Evolutionary conservation across 164 flowering plant genomes (phyloP), one percentile per base, ranked within the genome.

Genomic region (Vitis riparia): DNA sequence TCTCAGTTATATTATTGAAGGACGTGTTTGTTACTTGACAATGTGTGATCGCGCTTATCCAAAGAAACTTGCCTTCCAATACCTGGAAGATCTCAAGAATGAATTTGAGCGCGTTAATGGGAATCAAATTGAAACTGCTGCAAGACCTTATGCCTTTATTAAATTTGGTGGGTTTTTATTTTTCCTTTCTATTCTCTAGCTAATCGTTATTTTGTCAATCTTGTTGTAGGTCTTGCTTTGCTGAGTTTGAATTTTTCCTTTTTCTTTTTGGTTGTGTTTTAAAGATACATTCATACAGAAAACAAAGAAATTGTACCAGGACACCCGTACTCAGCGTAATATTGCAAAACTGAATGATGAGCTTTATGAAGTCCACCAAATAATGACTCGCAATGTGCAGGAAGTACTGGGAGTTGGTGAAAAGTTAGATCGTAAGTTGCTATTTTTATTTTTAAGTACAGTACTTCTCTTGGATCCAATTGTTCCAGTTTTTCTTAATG

Each of bases 401-500:
- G 98, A 93, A 78, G 98, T 93, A 70, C 95, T 93, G 75, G 98
- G 98, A 66, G 98, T 93, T 77, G 98, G 98, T 72, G 98, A 93
- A 87, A 91, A 93, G 72, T 72, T 93, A 80, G 97, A 93, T 72
- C 95, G 98, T 91, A 86, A 88, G 95, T 74, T 62, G 29, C 49
- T 72, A 9, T 55, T 13, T 19, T 23, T 47, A 2, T 16, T 6
- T 60, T 62, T 17, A 19, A 30, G 11, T 30, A 2, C 16, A 37
- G 5, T 37, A 37, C 44, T 37, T 37, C 5, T 16, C 49, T 51
- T 15, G 27, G 29, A 16, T 8, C 12, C 71, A 49, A n/a, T 49
- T 48, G 44, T 44, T 49, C 16, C 27, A 23, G 27, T 23, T 23
- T 23, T 23, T 23, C 27, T 23, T 49, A 32, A 30, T 16, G 14